Evolutionary conservation across 2,329 filamentous ascomycete species (phyloP).

Genomic region (Ambrosiella xylebori): DNA sequence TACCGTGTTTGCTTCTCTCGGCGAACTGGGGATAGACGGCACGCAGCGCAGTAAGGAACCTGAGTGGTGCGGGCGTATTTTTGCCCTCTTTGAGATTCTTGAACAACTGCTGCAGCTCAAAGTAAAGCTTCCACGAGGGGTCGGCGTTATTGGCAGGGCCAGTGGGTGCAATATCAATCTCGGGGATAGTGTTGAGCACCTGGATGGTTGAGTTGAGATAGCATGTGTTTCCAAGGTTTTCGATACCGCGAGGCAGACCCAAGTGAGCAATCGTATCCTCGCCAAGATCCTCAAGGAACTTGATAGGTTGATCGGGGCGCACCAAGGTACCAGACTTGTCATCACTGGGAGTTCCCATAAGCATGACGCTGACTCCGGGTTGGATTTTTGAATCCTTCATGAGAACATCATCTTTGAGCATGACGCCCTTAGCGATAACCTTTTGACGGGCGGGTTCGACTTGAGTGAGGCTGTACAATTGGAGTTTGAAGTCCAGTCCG

Average conservation of each 20-base stretch:
- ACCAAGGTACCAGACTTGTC: slow-evolving; percentile 38
- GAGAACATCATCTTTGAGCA: slow-evolving; percentile 87
- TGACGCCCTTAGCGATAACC: slow-evolving; percentile 81
- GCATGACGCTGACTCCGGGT: slow-evolving; percentile 74
- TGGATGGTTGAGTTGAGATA: slow-evolving; percentile 98
- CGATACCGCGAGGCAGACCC: slow-evolving; percentile 70
- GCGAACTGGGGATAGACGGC: slow-evolving; percentile 80
- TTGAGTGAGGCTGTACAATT: slow-evolving; percentile 85
- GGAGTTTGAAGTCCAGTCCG: slow-evolving; percentile 88
- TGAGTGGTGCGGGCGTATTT: slow-evolving; percentile 63
- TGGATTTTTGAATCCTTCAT: slow-evolving; percentile 74
- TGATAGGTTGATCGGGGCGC: slow-evolving; percentile 63
- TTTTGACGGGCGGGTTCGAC: slow-evolving; percentile 96
- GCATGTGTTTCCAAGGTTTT: slow-evolving; percentile 93
- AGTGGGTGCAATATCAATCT: slow-evolving; percentile 64
- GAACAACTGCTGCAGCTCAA: slow-evolving; percentile 33
- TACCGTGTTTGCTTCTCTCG: slow-evolving; percentile 64
- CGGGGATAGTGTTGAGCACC: slow-evolving; percentile 70
- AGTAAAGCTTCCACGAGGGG: slow-evolving; percentile 7
- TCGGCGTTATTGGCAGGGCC: slow-evolving; percentile 34
- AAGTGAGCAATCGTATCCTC: slow-evolving; percentile 75
- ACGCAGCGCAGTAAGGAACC: slow-evolving; percentile 68
- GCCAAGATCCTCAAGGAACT: slow-evolving; percentile 95
- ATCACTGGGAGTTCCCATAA: slow-evolving; percentile 79
- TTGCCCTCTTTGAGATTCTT: slow-evolving; percentile 64